Evolutionary conservation across 306 rosid genomes (phyloP).

Genomic region (Ochetophila trinervis): DNA sequence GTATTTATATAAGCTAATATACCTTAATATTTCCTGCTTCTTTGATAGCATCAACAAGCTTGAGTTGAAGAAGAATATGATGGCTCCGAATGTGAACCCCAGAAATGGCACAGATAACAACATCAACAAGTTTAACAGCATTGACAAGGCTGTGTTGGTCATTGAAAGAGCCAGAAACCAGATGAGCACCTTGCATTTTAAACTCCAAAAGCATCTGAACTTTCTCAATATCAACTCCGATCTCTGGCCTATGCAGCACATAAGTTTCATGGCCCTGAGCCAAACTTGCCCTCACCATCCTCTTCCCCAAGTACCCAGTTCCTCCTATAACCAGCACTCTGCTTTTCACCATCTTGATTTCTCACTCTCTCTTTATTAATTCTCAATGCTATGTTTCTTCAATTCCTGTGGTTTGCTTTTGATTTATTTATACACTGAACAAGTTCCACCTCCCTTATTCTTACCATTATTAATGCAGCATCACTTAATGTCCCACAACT

Average conservation of each 20-base stretch:
- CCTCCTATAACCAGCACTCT: constrained; percentile 70
- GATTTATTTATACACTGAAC: no score
- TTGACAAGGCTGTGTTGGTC: constrained; percentile 50
- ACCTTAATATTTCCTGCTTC: constrained; percentile 75
- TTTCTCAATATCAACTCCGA: constrained; percentile 64
- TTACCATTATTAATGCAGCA: no score
- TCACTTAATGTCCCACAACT: no score
- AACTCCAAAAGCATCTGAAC: constrained; percentile 59
- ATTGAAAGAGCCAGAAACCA: constrained; percentile 44
- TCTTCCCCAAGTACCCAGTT: constrained; percentile 76
- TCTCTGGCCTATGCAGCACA: constrained; percentile 60
- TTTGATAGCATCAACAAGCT: constrained; percentile 65
- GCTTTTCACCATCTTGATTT: constrained; percentile 34
- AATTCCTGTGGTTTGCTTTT: no score
- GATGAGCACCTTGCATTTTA: constrained; percentile 57
- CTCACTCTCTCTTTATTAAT: not conserved
- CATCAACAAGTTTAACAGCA: constrained; percentile 65
- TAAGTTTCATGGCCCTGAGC: constrained; percentile 53
- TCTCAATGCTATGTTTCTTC: not conserved
- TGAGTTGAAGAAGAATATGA: constrained; percentile 64
- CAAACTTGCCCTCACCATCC: constrained; percentile 65
- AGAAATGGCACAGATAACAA: constrained; percentile 63
- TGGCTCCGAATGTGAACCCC: constrained; percentile 69
- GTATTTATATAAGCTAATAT: not conserved
- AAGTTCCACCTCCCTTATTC: no score